Base-by-base conservation (phyloP, 2,329 filamentous ascomycete genomes). In the Ophiognomonia clavigignenti-juglandacearum region DNA sequence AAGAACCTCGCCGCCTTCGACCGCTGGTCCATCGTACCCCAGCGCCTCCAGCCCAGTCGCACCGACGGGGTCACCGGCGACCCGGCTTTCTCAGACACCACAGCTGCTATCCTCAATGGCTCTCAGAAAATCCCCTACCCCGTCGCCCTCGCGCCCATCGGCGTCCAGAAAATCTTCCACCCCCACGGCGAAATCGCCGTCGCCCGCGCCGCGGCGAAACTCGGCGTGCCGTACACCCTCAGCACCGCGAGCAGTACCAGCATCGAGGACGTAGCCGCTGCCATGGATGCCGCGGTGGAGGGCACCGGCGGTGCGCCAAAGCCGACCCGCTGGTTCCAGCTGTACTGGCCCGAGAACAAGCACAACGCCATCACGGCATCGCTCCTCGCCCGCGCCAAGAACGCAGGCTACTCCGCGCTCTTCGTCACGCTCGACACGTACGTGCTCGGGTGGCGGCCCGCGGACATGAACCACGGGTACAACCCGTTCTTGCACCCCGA, bases 121-220 rank as follows among this genome's bases (percentile, higher is more conserved):
- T 62, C 70, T 24, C 59, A 65, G 4, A 5, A 18, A n/a, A 69
- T 75, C 47, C 68, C 66, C 24, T 65, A 80, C 4, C 83, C 83
- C 0, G 68, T 86, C 23, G 85, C 85, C 59, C 75, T 79, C 51
- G 75, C 78, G 27, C 82, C 83, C 0, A 80, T 82, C 2, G 80
- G 80, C 2, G 81, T 85, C 75, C 81, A 78, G 4, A 74, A 72
- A 42, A 62, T 85, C 45, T 78, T 82, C 39, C 81, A 86, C 56
- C 72, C 76, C 0, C 74, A 82, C 22, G 83, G 82, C n/a, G 83
- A 86, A 61, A 67, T 72, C 27, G 79, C 71, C 13, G 67, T 83
- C 13, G 78, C 73, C 0, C 65, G 70, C 22, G 81, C 73, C 1
- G 77, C 76, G 48, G 66, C 68, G 43, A 63, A 57, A 3, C 64